Percentiles rank a stretch among this genome's conserved stretches.
Evolutionary conservation across 177 flowering plant species (phyloP).

Genomic region (Vitis hybrid): DNA sequence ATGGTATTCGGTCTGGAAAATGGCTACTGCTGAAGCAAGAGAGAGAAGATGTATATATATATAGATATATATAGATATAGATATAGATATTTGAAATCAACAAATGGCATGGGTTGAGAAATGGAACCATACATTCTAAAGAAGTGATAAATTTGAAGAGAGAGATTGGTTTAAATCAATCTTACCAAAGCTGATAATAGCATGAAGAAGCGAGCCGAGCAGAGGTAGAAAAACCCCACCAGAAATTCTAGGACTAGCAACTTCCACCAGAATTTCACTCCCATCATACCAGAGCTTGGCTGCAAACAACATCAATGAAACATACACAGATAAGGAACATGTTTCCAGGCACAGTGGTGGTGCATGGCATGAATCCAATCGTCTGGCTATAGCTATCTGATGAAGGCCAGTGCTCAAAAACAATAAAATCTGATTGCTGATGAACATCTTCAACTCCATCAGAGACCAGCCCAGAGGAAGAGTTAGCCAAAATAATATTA

Average conservation of each 20-base stretch:
- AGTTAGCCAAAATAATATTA: neutral
- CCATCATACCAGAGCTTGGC: conserved; percentile 20
- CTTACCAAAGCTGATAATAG: conserved; percentile 21
- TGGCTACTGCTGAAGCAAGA: too few species aligned
- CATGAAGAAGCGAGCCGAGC: conserved; percentile 20
- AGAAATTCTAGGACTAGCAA: conserved; percentile 22
- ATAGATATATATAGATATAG: too few species aligned
- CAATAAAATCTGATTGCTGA: too few species aligned
- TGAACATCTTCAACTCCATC: too few species aligned
- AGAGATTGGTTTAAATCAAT: too few species aligned
- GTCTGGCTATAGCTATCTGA: conserved; percentile 4
- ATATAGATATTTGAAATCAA: too few species aligned
- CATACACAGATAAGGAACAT: conserved; percentile 21
- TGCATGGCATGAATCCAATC: conserved; percentile 26
- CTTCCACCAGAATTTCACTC: conserved; percentile 25
- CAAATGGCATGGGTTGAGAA: too few species aligned
- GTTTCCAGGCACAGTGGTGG: conserved; percentile 17
- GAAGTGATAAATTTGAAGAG: too few species aligned
- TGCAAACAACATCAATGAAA: conserved; percentile 21
- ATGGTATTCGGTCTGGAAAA: too few species aligned
- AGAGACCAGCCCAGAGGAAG: neutral
- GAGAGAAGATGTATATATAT: too few species aligned
- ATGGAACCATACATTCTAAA: neutral
- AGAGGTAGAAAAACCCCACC: conserved; percentile 27
- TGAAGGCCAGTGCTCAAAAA: neutral